Percentiles rank a stretch among this genome's conserved stretches.
Evolutionary conservation across 2,329 filamentous ascomycete species (phyloP).

Genomic region (Monosporascus sp.): DNA sequence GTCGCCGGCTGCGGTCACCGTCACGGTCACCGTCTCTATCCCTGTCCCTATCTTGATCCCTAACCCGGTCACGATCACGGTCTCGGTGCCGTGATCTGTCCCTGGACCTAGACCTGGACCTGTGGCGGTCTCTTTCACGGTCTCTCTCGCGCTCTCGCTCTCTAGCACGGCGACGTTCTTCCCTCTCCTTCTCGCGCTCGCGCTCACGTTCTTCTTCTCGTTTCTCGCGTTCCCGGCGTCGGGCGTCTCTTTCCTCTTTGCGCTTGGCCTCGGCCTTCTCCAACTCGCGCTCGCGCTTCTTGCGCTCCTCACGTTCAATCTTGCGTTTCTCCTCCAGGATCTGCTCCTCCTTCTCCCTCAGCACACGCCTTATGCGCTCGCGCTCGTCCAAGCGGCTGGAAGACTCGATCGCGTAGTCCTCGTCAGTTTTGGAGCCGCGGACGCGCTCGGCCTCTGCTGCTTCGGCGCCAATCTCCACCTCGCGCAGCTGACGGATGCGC

Average conservation of each 20-base stretch:
- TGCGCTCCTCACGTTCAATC: slow-evolving; percentile 52
- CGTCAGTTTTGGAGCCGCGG: slow-evolving; percentile 66
- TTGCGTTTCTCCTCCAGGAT: slow-evolving; percentile 57
- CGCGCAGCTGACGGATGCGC: slow-evolving; percentile 63
- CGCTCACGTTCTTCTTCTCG: slow-evolving; percentile 29
- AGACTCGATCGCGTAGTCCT: slow-evolving; percentile 66
- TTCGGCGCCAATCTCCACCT: slow-evolving; percentile 63
- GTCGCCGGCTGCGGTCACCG: slow-evolving; percentile 26
- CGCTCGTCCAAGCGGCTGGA: slow-evolving; percentile 54
- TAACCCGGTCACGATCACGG: slow-evolving; percentile 28
- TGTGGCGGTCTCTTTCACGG: slow-evolving; percentile 19
- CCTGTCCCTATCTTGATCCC: slow-evolving; percentile 22
- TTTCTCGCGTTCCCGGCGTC: slow-evolving; percentile 36
- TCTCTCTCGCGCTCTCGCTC: slow-evolving; percentile 31
- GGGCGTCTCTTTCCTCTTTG: slow-evolving; percentile 45
- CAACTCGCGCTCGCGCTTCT: slow-evolving; percentile 41
- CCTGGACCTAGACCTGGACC: slow-evolving; percentile 6
- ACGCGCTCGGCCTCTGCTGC: slow-evolving; percentile 59
- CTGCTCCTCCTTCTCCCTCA: slow-evolving; percentile 52
- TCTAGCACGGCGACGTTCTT: slow-evolving; percentile 43
- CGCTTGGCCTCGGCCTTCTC: slow-evolving; percentile 45
- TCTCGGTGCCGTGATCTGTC: slow-evolving; percentile 13
- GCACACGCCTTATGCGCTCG: slow-evolving; percentile 55
- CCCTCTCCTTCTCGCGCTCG: slow-evolving; percentile 47
- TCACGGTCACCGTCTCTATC: slow-evolving; percentile 29